Evolutionary conservation across 257 asterid genomes (phyloP).

Genomic region (Cordia subcordata): DNA sequence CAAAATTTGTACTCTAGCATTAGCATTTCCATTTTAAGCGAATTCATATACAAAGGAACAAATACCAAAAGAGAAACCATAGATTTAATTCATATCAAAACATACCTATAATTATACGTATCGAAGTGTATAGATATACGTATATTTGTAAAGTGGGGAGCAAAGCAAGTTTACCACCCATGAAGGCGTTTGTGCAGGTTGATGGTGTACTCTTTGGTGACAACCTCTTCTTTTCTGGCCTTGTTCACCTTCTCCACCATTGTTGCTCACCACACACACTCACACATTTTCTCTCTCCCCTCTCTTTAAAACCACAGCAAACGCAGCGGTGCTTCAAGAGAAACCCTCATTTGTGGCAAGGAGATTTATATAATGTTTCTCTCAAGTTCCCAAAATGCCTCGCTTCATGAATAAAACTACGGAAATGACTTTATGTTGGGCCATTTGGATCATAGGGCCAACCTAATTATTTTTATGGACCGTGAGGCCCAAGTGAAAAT

Average conservation of each 20-base stretch:
- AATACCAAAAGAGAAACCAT: neutral
- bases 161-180: conserved; percentile 33
- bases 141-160: neutral
- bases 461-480: too few relatives aligned
- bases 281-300: neutral
- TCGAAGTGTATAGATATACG: neutral
- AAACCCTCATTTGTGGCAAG: neutral
- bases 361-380: neutral
- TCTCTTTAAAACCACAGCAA: neutral
- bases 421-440: neutral
- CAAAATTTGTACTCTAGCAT: neutral
- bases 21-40: too few relatives aligned
- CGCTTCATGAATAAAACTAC: neutral
- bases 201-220: conserved; percentile 47
- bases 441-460: neutral
- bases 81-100: neutral
- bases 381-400: neutral
- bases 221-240: conserved; percentile 47
- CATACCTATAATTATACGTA: too few relatives aligned
- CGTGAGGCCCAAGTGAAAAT: too few relatives aligned
- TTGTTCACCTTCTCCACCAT: conserved; percentile 44
- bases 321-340: neutral
- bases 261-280: conserved; percentile 14
- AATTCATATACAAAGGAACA: too few relatives aligned
- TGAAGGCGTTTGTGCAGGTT: conserved; percentile 54